Evolutionary conservation across 768 basidiomycete genomes (phyloP), one percentile per base, ranked within the genome.

Genomic region (Auricularia auricula-judae): DNA sequence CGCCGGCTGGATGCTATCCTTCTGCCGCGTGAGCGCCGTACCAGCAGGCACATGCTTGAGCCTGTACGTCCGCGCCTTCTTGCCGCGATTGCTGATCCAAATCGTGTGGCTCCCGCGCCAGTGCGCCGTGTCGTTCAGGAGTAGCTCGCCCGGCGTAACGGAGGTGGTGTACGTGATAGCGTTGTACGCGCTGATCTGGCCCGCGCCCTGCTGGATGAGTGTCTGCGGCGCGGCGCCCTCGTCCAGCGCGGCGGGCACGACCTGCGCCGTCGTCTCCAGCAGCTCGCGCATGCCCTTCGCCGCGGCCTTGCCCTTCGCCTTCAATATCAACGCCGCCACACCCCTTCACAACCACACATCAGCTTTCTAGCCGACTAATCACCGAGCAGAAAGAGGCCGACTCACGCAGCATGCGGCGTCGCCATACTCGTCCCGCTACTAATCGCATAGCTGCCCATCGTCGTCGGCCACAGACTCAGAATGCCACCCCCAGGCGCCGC

Each of bases 111-210:
- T 64, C 1, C 62, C 62, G 8, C 66, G 47, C 63, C 72, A 69
- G 69, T 74, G 65, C 35, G 71, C 71, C 2, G 78, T 78, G 66
- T 79, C 79, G 69, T 80, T 80, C 35, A 79, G 69, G 35, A 70
- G 54, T 18, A 79, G 65, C 62, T 75, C 71, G 29, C 71, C 67
- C 1, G 77, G 77, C 10, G 71, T 66, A 56, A 79, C 59, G 44
- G 72, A 47, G 8, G 75, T 68, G 16, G 65, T 68, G 42, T 71
- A 69, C 53, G 71, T 67, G 61, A 78, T 68, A 4, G 77, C 74
- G 42, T 73, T 70, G 66, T 73, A 76, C n/a, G 73, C 71, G 62
- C 76, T 70, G 56, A 77, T 61, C 54, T 71, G 63, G 35, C 70
- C 70, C 4, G 66, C 66, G 16, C 70, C 70, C 42, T 68, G 67